Evolutionary conservation across 2,329 filamentous ascomycete species (phyloP).

Genomic region (Trichoderma guizhouense): DNA sequence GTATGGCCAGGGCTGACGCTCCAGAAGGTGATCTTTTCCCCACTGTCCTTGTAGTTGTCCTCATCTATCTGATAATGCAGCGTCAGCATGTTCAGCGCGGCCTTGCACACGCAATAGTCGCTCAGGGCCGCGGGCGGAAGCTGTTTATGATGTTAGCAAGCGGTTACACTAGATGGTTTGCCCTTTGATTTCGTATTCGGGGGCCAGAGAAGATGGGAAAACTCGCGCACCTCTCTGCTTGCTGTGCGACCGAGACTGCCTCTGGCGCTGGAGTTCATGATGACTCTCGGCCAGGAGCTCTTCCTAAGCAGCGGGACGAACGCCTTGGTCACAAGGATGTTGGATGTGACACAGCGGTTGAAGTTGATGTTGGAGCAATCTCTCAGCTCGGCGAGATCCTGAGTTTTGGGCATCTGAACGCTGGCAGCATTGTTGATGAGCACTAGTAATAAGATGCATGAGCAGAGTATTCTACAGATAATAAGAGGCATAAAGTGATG

Average conservation of each 20-base stretch:
- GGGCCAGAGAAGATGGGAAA: neutral
- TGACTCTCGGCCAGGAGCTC: constrained; percentile 19
- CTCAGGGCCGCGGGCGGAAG: neutral
- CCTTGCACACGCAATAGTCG: constrained; percentile 22
- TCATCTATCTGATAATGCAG: constrained; percentile 19
- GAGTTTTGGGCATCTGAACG: constrained; percentile 1
- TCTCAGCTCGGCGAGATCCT: constrained; percentile 6
- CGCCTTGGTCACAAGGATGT: constrained; percentile 19
- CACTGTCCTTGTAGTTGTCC: neutral
- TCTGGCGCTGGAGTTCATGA: constrained; percentile 22
- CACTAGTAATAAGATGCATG: neutral
- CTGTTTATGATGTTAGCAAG: neutral
- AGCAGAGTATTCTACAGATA: neutral
- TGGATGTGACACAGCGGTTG: constrained; percentile 23
- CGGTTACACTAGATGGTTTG: neutral
- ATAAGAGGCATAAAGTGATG: neutral
- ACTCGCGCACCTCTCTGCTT: constrained; percentile 13
- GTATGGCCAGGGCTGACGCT: constrained; percentile 22
- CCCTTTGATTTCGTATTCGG: neutral
- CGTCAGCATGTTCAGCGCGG: constrained; percentile 24
- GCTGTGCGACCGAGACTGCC: constrained; percentile 22
- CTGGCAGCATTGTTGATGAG: constrained; percentile 18
- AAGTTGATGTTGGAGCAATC: constrained; percentile 17
- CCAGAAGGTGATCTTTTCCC: constrained; percentile 21
- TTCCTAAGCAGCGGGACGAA: constrained; percentile 8